Evolutionary conservation across 371 early-diverging fungal genomes (phyloP), one percentile per base, ranked within the genome.

Genomic region (Parasitella parasitica): DNA sequence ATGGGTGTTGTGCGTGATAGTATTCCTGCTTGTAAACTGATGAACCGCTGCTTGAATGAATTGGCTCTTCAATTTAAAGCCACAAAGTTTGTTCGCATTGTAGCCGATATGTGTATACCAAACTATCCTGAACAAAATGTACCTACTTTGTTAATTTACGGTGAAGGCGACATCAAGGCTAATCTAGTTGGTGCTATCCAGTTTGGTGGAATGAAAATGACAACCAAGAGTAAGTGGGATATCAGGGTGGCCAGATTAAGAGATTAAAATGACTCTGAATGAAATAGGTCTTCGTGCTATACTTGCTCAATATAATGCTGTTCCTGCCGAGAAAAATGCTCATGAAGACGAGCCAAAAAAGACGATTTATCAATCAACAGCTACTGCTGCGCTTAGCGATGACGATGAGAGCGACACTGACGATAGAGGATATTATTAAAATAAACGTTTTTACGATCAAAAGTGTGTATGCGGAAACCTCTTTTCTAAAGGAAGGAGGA

Each of bases 51-150:
- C 61, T 74, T 97, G 50, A 71, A 83, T 8, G 83, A 83, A 53
- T 77, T 98, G n/a, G 96, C 98, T 0, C 70, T 70, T 59, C 86
- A 86, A 71, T 88, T 97, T 78, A 87, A 86, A 51, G 81, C 92
- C 3, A 92, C 92, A 51, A 98, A 98, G 80, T 97, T 98, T 76
- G 70, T 92, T 35, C 94, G 94, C 66, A 96, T 96, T 65, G 84
- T 93, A 12, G 90, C 90, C 4, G 93, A 94, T 59, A 91, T 93
- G 63, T 96, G 97, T 79, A 96, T 97, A 67, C 93, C 89, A 46
- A 91, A 93, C 64, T 97, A 94, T 64, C 97, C 97, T 3, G 97
- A 97, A 72, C 77, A 83, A 39, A 96, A 96, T 71, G 72, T 94
- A 39, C 95, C 95, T n/a, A 95, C 98, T 0, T 72, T 97, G 22